These are phyloP conservation scores for Leptographium radiaticola DNA, from an alignment of 2,329 filamentous ascomycete genomes.

Conservation along the genomic window DNA sequence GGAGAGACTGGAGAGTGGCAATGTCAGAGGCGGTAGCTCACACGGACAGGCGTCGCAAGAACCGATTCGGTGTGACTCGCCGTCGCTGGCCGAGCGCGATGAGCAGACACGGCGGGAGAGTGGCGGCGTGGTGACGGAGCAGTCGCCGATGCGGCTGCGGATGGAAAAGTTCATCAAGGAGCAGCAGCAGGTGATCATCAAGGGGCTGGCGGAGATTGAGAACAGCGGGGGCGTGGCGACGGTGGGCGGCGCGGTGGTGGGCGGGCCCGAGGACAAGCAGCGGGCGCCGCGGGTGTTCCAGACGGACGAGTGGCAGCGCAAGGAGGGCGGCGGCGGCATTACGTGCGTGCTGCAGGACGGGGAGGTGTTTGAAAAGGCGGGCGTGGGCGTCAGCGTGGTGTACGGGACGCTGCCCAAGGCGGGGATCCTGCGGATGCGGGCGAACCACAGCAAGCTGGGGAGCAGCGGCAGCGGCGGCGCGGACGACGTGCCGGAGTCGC, in stretches of 20 bases:
- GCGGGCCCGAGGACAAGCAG: constrained; percentile 46
- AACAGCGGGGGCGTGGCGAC: constrained; percentile 9
- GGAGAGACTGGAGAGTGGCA: too few species aligned
- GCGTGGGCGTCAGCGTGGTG: constrained; percentile 88
- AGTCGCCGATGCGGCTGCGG: constrained; percentile 89
- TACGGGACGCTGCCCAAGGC: constrained; percentile 81
- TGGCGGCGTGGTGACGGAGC: constrained; percentile 46
- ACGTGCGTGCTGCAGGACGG: constrained; percentile 93
- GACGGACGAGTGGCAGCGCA: constrained; percentile 74
- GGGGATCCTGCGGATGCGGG: constrained; percentile 86
- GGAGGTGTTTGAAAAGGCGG: constrained; percentile 95
- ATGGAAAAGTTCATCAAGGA: constrained; percentile 96
- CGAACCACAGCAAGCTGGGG: constrained; percentile 83
- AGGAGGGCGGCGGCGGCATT: constrained; percentile 82
- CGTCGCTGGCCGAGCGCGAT: constrained; percentile 76
- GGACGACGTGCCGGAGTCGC: constrained; percentile 47
- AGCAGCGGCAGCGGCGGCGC: constrained; percentile 27
- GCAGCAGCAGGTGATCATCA: constrained; percentile 79
- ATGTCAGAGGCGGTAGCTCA: not conserved
- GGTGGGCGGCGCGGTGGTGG: constrained; percentile 6
- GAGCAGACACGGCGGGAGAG: constrained; percentile 66
- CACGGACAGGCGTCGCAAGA: constrained; percentile 26
- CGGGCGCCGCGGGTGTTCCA: constrained; percentile 44
- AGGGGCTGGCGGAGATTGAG: constrained; percentile 59
- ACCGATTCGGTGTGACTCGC: constrained; percentile 39